phyloP scores from a whole-genome alignment of 257 asterid species.

The Avicennia marina region DNA sequence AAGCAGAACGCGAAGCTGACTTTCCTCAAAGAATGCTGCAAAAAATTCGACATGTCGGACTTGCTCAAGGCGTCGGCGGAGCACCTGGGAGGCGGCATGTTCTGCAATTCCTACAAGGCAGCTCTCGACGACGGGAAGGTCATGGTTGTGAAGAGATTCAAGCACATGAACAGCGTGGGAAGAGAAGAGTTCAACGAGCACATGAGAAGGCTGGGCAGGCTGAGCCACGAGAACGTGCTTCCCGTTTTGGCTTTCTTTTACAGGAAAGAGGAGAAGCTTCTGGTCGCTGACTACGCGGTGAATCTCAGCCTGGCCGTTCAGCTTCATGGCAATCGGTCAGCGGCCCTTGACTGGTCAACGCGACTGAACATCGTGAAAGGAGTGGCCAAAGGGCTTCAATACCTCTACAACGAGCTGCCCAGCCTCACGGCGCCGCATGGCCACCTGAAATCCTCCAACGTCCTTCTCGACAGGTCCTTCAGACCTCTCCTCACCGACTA shows the following conservation, averaged over 20 bases:
- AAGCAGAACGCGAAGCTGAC: constrained; percentile 44
- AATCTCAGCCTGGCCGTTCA: constrained; percentile 72
- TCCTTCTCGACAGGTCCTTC: constrained; percentile 45
- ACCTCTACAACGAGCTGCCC: constrained; percentile 76
- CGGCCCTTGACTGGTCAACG: constrained; percentile 66
- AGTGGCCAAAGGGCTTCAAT: constrained; percentile 56
- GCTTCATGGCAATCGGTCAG: constrained; percentile 58
- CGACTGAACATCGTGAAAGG: constrained; percentile 73
- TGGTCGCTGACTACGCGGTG: constrained; percentile 45
- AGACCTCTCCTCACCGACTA: constrained; percentile 72
- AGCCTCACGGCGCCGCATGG: constrained; percentile 86
- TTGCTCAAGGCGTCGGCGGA: constrained; percentile 86
- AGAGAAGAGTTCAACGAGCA: constrained; percentile 82
- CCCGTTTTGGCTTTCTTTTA: constrained; percentile 72
- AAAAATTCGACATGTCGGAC: constrained; percentile 62
- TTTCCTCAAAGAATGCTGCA: constrained; percentile 52
- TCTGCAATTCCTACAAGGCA: constrained; percentile 82
- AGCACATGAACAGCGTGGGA: constrained; percentile 64
- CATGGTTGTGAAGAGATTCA: constrained; percentile 82
- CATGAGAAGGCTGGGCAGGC: constrained; percentile 73
- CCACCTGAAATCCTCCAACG: constrained; percentile 88
- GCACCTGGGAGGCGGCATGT: constrained; percentile 64
- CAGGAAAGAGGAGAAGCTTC: constrained; percentile 90
- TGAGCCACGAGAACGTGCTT: constrained; percentile 65
- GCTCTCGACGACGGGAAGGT: constrained; percentile 35